A percentile compares a stretch with the other conserved stretches of the same genome.
Evolutionary conservation across 768 basidiomycete genomes (phyloP).

Genomic region (Neoboletus brunneissimus): DNA sequence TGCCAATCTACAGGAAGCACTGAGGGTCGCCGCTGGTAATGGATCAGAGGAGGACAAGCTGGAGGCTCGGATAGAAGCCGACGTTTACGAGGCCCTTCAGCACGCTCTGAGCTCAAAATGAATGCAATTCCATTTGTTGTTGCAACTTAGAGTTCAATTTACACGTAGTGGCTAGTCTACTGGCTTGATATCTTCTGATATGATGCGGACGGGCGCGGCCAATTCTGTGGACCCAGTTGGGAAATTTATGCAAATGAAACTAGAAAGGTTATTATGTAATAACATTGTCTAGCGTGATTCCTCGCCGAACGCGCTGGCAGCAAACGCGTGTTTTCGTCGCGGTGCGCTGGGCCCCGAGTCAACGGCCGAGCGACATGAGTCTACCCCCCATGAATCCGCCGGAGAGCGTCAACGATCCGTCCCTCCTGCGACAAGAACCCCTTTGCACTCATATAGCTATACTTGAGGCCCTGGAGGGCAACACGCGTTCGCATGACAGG

Average conservation of each 20-base stretch:
- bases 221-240: neutral
- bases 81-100: constrained; percentile 95
- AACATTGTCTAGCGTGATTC: too few relatives aligned
- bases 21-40: constrained; percentile 73
- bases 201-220: too few relatives aligned
- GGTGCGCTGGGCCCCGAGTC: neutral
- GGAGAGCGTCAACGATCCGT: constrained; percentile 12
- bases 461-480: neutral
- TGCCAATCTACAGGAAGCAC: constrained; percentile 83
- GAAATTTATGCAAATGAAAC: neutral
- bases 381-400: constrained; percentile 19
- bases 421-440: constrained; percentile 23
- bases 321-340: neutral
- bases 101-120: constrained; percentile 65
- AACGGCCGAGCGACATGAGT: neutral
- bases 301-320: neutral
- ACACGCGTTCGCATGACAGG: neutral
- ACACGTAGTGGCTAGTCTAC: neutral
- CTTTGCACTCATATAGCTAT: constrained; percentile 6
- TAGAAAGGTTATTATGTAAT: too few relatives aligned
- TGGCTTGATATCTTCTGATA: neutral
- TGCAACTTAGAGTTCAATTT: constrained; percentile 14
- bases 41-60: constrained; percentile 92
- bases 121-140: constrained; percentile 8
- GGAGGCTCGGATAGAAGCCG: constrained; percentile 91